phyloP scores from a whole-genome alignment of 192 early-diverging fungal species.

The Backusella liffmaniae region DNA sequence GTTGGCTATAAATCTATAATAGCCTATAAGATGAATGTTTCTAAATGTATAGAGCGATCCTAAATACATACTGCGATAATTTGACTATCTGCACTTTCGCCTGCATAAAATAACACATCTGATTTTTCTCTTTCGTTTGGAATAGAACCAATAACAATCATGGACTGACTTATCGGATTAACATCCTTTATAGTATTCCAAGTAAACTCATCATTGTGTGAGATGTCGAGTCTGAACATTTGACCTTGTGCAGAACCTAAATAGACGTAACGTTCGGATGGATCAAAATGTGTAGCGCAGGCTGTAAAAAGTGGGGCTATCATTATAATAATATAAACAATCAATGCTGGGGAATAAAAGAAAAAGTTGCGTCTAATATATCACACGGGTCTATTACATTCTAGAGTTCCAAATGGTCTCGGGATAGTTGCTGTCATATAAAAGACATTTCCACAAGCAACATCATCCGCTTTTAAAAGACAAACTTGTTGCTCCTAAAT shows the following conservation, averaged over 20 bases:
- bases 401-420: background rate
- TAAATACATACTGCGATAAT: slow-evolving; percentile 13
- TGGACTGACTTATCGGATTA: slow-evolving; percentile 23
- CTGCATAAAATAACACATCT: slow-evolving; percentile 25
- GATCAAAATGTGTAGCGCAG: slow-evolving; percentile 2
- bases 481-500: slow-evolving; percentile 13
- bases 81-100: slow-evolving; percentile 30
- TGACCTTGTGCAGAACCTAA: slow-evolving; percentile 21
- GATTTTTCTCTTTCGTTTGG: background rate
- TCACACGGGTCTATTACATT: background rate
- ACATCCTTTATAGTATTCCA: background rate
- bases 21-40: background rate
- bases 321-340: background rate
- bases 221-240: slow-evolving; percentile 16
- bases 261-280: background rate
- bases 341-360: background rate
- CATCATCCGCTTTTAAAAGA: slow-evolving; percentile 21
- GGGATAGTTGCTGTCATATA: slow-evolving; percentile 11
- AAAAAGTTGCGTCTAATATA: too few relatives aligned
- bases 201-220: background rate
- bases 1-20: background rate
- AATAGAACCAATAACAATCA: slow-evolving; percentile 7
- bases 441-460: slow-evolving; percentile 28
- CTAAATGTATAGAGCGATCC: background rate
- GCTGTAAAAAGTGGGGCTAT: slow-evolving; percentile 24